Base-by-base conservation (phyloP, 2,329 filamentous ascomycete species). In the Colletotrichum tropicale region DNA sequence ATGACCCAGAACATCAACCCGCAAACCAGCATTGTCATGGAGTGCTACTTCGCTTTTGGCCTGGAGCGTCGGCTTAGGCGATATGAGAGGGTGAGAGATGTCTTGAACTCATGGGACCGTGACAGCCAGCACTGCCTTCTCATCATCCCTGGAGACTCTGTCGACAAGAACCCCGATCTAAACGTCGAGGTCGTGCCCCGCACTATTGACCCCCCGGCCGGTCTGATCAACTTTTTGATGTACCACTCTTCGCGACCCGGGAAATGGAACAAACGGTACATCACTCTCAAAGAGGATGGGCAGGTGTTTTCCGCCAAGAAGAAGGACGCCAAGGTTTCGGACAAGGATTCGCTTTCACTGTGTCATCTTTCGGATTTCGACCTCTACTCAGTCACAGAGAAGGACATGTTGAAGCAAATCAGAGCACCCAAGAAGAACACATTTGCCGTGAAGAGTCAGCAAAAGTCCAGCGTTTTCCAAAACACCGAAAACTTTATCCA, bases 321-420 rank as follows among this genome's bases (percentile, higher is more conserved):
- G 79, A 81, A 87, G 1, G 87, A 89, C n/a, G 88, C 92, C 15
- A 89, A 88, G 73, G 82, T 87, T 6, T 85, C 87, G 2, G 91
- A 93, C 64, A 95, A 95, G 82, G 94, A 96, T 68, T 87, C 89
- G 36, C 85, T 89, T 15, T 93, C 91, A 76, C 87, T 98, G 38
- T 98, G 95, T 83, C 95, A 98, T 84, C 84, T 98, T 64, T 95
- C 95, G 4, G 96, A 98, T 84, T 98, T 96, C 83, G 96, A 98
- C 81, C 94, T 98, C 65, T 98, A 98, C 85, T 91, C 89, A 2
- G 94, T 95, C 3, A 95, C 92, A 7, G 88, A 91, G 67, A 90
- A 91, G 60, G 92, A 95, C 78, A 85, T 92, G 77, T 88, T 91
- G 48, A 94, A 93, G 80, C 90, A 91, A 77, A 89, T 98, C 69